A percentile compares a stretch with the other conserved stretches of the same genome.
phyloP scores from a whole-genome alignment of 139 green algal genomes.

The Chlamydomonas schloesseri region DNA sequence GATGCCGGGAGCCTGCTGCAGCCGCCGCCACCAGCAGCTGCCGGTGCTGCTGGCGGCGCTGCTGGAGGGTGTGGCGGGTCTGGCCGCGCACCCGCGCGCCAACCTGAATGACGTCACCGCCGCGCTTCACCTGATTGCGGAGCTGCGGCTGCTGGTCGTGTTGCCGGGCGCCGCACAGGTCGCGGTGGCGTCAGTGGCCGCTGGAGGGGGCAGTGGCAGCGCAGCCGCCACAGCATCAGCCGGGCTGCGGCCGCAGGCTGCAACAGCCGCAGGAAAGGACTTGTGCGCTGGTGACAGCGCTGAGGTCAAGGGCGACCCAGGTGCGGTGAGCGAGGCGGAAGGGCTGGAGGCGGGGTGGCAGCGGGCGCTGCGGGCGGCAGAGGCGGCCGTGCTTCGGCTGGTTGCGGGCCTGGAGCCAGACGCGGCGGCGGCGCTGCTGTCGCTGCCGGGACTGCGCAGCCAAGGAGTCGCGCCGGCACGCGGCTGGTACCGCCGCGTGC shows the following conservation, averaged over 20 bases:
- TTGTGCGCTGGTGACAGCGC: too few species aligned
- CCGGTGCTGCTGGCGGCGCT: slow-evolving; percentile 2
- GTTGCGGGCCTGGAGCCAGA: background rate
- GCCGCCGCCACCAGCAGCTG: too few species aligned
- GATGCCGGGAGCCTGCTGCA: too few species aligned
- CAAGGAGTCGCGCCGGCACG: background rate
- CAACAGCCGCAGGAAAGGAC: too few species aligned
- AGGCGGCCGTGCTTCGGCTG: slow-evolving; percentile 16
- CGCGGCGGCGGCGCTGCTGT: background rate
- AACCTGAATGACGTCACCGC: slow-evolving; percentile 6
- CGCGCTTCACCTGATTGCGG: background rate
- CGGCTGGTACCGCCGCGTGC: background rate
- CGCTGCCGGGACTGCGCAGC: background rate
- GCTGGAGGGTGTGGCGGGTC: background rate
- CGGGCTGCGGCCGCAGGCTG: background rate
- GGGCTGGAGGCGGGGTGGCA: background rate
- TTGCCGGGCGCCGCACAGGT: too few species aligned
- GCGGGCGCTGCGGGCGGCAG: background rate
- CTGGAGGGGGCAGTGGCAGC: too few species aligned
- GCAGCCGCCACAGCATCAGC: background rate
- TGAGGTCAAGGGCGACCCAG: background rate
- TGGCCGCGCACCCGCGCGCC: background rate
- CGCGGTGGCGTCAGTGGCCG: too few species aligned
- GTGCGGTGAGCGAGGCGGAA: background rate
- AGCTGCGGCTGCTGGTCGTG: background rate